Evolutionary conservation across 2,329 filamentous ascomycete species (phyloP).

Genomic region (Pseudogymnoascus sp.): DNA sequence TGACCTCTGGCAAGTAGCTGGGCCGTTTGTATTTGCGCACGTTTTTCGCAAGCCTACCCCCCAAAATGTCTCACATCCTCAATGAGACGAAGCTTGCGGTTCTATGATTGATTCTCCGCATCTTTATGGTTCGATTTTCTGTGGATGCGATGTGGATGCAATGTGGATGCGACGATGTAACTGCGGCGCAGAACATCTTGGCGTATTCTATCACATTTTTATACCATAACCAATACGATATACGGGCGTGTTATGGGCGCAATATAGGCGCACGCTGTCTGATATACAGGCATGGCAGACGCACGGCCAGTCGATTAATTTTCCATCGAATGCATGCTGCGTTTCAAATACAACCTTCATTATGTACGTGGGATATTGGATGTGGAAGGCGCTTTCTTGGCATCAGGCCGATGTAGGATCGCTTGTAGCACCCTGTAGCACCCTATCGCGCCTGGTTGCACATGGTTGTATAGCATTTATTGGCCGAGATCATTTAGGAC

Average conservation of each 20-base stretch:
- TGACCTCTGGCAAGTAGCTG: not conserved
- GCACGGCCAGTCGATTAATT: not conserved
- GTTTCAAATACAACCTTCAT: slow-evolving; percentile 3
- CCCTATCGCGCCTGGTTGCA: not conserved
- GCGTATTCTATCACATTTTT: not conserved
- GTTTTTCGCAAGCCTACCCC: not conserved
- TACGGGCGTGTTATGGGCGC: not conserved
- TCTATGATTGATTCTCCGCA: not conserved
- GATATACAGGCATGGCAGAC: not conserved
- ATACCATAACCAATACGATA: not conserved
- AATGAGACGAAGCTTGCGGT: slow-evolving; percentile 3
- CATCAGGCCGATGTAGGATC: not conserved
- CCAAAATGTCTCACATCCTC: not conserved
- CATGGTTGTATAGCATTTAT: not conserved
- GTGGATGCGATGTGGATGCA: not conserved
- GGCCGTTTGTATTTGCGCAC: not conserved
- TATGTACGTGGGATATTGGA: not conserved
- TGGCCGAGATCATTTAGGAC: not conserved
- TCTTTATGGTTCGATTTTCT: not conserved
- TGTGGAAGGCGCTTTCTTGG: not conserved
- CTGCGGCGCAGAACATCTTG: not conserved
- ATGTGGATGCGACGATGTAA: not conserved
- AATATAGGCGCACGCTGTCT: not conserved
- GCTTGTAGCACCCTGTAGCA: not conserved
- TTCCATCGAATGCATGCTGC: not conserved